Conservation (phyloP, 768 basidiomycete genomes). For the Clavaria fumosa region DNA sequence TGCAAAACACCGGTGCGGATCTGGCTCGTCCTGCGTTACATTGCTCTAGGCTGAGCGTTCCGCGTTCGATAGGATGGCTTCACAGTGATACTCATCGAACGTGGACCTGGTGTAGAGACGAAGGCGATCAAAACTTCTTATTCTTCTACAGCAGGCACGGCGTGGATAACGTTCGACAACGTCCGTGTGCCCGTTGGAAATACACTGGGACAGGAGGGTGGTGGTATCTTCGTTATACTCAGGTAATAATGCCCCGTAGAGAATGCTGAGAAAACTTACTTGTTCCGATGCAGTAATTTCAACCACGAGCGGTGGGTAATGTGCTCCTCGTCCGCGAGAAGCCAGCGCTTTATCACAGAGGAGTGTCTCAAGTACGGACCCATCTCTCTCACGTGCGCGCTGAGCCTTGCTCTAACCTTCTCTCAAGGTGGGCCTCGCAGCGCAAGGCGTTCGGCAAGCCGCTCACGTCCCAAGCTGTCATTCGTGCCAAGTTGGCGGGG, state of each 20-base stretch:
- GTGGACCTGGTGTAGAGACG: constrained; percentile 47
- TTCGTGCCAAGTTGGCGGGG: constrained; percentile 70
- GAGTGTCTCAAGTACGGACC: constrained; percentile 63
- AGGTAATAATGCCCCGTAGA: constrained; percentile 11
- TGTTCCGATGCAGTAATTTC: constrained; percentile 70
- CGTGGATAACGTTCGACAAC: constrained; percentile 68
- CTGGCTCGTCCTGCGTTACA: neutral
- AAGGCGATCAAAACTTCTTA: constrained; percentile 60
- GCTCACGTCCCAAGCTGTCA: constrained; percentile 68
- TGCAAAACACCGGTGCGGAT: constrained; percentile 9
- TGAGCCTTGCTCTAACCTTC: neutral
- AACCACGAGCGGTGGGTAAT: constrained; percentile 94
- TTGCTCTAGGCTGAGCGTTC: constrained; percentile 28
- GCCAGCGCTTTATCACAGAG: constrained; percentile 39
- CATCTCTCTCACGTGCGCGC: neutral
- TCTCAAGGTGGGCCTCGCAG: constrained; percentile 62
- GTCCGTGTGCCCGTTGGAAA: constrained; percentile 80
- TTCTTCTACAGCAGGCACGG: constrained; percentile 76
- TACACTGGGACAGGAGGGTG: constrained; percentile 41
- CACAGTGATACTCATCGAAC: constrained; percentile 19
- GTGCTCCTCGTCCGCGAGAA: constrained; percentile 34
- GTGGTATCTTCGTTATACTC: constrained; percentile 30
- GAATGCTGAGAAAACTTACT: constrained; percentile 35
- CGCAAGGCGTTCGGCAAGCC: constrained; percentile 89
- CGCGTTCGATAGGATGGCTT: constrained; percentile 42